Conservation (phyloP, 2,329 filamentous ascomycete species). For the Pseudogymnoascus verrucosus region DNA sequence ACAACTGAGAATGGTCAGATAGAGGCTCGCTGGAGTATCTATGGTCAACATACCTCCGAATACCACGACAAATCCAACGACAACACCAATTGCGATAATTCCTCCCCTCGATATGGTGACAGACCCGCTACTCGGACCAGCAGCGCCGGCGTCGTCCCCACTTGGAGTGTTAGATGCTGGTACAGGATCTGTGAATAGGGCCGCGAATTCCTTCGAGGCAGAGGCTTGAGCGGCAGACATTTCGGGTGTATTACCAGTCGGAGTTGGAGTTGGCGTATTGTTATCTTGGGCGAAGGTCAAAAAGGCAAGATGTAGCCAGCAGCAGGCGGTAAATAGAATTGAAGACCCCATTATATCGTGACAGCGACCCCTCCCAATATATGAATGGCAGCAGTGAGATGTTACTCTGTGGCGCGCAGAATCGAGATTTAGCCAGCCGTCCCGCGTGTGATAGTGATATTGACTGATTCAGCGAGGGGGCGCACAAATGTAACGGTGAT, state of each 20-base stretch:
- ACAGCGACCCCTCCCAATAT: neutral
- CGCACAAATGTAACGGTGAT: slow-evolving; percentile 4
- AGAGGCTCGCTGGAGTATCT: neutral
- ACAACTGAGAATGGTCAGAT: slow-evolving; percentile 15
- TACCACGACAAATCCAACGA: slow-evolving; percentile 59
- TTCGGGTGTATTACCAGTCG: slow-evolving; percentile 2
- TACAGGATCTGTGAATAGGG: slow-evolving; percentile 20
- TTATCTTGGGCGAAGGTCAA: slow-evolving; percentile 2
- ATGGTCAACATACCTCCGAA: slow-evolving; percentile 53
- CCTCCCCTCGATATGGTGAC: slow-evolving; percentile 60
- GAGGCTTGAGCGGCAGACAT: slow-evolving; percentile 12
- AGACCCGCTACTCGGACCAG: slow-evolving; percentile 51
- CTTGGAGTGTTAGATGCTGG: slow-evolving; percentile 15
- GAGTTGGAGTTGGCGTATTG: neutral
- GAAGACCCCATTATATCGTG: slow-evolving; percentile 1
- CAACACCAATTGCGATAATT: slow-evolving; percentile 65
- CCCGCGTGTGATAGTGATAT: slow-evolving; percentile 2
- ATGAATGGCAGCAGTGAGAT: neutral
- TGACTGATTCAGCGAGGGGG: neutral
- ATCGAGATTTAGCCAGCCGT: slow-evolving; percentile 1
- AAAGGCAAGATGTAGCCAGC: slow-evolving; percentile 7
- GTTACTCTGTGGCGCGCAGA: neutral
- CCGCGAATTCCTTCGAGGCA: slow-evolving; percentile 25
- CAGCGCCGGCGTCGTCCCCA: slow-evolving; percentile 48
- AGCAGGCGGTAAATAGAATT: slow-evolving; percentile 8